Evolutionary conservation across 192 early-diverging fungal species (phyloP).

Genomic region (Backusella mclennaniae): DNA sequence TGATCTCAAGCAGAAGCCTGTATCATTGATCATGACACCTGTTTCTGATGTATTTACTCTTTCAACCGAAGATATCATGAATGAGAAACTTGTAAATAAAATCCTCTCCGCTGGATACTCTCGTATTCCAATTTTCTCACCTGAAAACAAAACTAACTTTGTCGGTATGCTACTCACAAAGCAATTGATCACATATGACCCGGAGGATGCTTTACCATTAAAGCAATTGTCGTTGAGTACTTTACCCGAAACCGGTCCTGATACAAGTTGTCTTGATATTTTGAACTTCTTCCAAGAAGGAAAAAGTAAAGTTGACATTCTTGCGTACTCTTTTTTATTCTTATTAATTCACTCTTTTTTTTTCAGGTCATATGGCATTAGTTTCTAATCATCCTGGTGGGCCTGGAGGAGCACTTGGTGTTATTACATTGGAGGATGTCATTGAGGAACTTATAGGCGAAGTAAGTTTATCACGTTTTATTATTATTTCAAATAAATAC

Average conservation of each 20-base stretch:
- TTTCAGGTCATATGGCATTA: conserved; percentile 63
- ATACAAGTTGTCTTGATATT: conserved; percentile 67
- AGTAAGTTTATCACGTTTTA: not conserved
- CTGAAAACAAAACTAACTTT: conserved; percentile 54
- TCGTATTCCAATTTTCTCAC: conserved; percentile 69
- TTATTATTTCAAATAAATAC: not conserved
- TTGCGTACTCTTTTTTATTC: not conserved
- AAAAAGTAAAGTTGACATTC: conserved; percentile 41
- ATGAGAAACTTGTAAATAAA: conserved; percentile 48
- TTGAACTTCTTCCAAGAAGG: conserved; percentile 82
- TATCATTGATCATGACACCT: conserved; percentile 67
- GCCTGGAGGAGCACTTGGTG: conserved; percentile 59
- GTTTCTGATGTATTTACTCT: conserved; percentile 66
- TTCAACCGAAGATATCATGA: conserved; percentile 57
- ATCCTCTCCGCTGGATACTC: conserved; percentile 71
- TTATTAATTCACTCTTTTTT: not conserved
- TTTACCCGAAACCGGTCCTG: conserved; percentile 45
- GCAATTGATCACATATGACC: conserved; percentile 68
- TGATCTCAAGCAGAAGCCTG: conserved; percentile 68
- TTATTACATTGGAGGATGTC: conserved; percentile 76
- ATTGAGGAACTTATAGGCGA: conserved; percentile 79
- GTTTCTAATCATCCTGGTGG: conserved; percentile 48
- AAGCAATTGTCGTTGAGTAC: conserved; percentile 50
- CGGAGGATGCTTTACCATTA: conserved; percentile 60
- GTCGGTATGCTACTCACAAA: conserved; percentile 77